phyloP scores from a whole-genome alignment of 2,329 filamentous ascomycete genomes.

The Rugonectria rugulosa region DNA sequence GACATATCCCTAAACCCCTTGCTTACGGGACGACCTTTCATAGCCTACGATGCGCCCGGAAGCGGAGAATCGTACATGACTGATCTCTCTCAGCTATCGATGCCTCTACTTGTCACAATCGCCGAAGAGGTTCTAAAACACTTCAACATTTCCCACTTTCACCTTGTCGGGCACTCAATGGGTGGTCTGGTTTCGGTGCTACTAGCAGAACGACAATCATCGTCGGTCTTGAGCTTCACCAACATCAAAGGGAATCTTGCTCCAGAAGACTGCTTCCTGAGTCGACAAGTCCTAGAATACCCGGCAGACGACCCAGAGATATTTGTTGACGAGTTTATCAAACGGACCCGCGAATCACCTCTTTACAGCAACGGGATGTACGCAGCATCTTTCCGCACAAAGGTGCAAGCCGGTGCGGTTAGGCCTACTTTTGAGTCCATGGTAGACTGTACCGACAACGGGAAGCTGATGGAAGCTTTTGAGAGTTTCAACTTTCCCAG shows the following conservation, averaged over 20 bases:
- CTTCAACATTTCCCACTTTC: conserved; percentile 22
- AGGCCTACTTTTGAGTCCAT: conserved; percentile 36
- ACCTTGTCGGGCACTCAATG: conserved; percentile 41
- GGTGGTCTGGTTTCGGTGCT: conserved; percentile 33
- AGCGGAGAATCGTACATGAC: conserved; percentile 29
- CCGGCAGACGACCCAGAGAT: conserved; percentile 18
- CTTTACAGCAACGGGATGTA: conserved; percentile 26
- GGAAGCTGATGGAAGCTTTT: conserved; percentile 27
- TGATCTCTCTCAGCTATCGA: conserved; percentile 23
- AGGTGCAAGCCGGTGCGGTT: conserved; percentile 27
- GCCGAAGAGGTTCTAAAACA: conserved; percentile 27
- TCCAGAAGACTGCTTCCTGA: conserved; percentile 38
- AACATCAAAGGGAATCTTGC: conserved; percentile 40
- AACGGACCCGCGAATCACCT: conserved; percentile 1
- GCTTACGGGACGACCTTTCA: conserved; percentile 25
- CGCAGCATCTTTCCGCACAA: conserved; percentile 20
- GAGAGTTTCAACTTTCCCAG: conserved; percentile 19
- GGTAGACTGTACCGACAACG: conserved; percentile 33
- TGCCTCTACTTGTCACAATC: conserved; percentile 30
- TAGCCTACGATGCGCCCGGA: conserved; percentile 37
- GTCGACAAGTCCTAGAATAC: conserved; percentile 32
- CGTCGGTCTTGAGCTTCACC: conserved; percentile 30
- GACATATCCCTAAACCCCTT: conserved; percentile 29
- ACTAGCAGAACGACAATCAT: conserved; percentile 22
- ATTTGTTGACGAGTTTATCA: conserved; percentile 7